phyloP scores from a whole-genome alignment of 2,329 filamentous ascomycete species.

The Onygena corvina region DNA sequence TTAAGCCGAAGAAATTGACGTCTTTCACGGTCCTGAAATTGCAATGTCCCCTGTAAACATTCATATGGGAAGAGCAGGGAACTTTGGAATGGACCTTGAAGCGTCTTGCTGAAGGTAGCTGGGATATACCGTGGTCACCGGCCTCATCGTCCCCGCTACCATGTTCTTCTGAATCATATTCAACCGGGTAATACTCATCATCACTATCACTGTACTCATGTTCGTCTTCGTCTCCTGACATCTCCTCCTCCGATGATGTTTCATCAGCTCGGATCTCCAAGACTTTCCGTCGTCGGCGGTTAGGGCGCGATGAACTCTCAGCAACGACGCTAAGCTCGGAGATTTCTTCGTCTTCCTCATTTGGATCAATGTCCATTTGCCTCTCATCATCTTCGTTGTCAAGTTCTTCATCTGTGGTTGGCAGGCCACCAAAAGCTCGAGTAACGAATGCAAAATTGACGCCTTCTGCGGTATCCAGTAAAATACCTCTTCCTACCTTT shows the following conservation, averaged over 20 bases:
- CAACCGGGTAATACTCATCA: slow-evolving; percentile 21
- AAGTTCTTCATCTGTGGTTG: slow-evolving; percentile 31
- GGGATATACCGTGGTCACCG: slow-evolving; percentile 27
- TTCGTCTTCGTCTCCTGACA: slow-evolving; percentile 25
- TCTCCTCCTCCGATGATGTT: slow-evolving; percentile 12
- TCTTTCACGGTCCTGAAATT: slow-evolving; percentile 58
- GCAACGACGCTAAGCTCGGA: slow-evolving; percentile 25
- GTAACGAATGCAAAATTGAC: slow-evolving; percentile 48
- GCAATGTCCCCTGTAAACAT: slow-evolving; percentile 51
- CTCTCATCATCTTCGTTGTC: slow-evolving; percentile 28
- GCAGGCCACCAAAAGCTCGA: slow-evolving; percentile 50
- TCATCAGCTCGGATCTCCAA: slow-evolving; percentile 8
- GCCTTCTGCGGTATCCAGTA: slow-evolving; percentile 45
- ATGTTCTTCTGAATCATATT: slow-evolving; percentile 24
- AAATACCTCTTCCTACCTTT: slow-evolving; percentile 46
- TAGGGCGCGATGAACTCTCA: neutral
- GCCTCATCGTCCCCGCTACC: slow-evolving; percentile 22
- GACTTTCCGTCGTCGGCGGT: slow-evolving; percentile 11
- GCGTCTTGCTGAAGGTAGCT: slow-evolving; percentile 36
- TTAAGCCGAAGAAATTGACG: slow-evolving; percentile 54
- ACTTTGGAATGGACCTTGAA: slow-evolving; percentile 43
- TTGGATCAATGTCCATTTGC: slow-evolving; percentile 38
- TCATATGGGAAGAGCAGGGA: slow-evolving; percentile 45
- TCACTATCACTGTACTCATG: slow-evolving; percentile 19
- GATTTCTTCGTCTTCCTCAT: slow-evolving; percentile 36